Conservation (phyloP, 306 rosid genomes). For the Pachyrhizus erosus region DNA sequence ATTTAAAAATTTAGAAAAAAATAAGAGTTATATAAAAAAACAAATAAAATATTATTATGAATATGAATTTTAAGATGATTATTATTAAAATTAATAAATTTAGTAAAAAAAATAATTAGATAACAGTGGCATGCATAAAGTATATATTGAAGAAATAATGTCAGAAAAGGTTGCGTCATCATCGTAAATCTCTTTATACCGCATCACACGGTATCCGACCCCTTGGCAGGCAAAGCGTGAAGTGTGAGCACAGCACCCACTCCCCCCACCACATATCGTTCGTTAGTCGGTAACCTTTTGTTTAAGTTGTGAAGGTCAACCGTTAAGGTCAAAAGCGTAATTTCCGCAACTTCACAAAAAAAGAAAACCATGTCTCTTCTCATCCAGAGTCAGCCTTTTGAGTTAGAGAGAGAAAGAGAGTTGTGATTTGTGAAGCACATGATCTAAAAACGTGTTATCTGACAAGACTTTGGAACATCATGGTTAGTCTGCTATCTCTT, state of each 20-base stretch:
- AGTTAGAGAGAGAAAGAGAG: slow-evolving; percentile 37
- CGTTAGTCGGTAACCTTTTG: slow-evolving; percentile 35
- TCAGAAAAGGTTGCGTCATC: neutral
- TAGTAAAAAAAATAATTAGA: too few species aligned
- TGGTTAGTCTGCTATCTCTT: slow-evolving; percentile 54
- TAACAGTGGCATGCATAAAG: too few species aligned
- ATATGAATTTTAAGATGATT: too few species aligned
- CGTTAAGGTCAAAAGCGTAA: slow-evolving; percentile 43
- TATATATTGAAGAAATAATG: neutral
- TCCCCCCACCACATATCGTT: neutral
- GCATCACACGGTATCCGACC: slow-evolving; percentile 35
- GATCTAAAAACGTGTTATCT: slow-evolving; percentile 39
- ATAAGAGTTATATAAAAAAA: too few species aligned
- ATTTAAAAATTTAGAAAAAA: too few species aligned
- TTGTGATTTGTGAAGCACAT: slow-evolving; percentile 17
- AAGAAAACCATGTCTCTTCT: neutral
- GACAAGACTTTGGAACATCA: slow-evolving; percentile 41
- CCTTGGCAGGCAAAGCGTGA: neutral
- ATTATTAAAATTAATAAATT: too few species aligned
- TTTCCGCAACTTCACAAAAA: neutral
- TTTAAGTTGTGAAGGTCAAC: slow-evolving; percentile 50
- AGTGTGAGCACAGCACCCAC: neutral
- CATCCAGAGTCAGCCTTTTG: slow-evolving; percentile 36
- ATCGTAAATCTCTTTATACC: neutral
- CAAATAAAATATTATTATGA: too few species aligned